A percentile compares a stretch with the other conserved stretches of the same genome.
These are phyloP conservation scores for Periconia sp. DNA, from an alignment of 2,329 filamentous ascomycete species.

Conservation along the genomic window DNA sequence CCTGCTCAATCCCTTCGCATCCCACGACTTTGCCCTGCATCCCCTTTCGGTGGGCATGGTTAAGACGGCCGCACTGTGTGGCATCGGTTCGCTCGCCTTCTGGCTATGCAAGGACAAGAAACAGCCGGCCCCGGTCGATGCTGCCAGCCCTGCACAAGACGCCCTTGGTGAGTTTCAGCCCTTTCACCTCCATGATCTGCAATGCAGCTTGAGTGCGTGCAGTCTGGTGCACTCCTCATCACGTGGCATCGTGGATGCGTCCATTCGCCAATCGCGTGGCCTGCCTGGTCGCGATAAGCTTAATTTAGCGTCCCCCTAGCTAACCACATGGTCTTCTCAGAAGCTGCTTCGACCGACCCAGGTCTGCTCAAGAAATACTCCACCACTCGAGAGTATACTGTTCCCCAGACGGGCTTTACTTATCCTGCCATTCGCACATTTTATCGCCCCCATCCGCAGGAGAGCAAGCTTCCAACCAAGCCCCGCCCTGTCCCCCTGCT, in stretches of 20 bases:
- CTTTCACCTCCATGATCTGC: neutral
- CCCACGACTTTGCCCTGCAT: constrained; percentile 16
- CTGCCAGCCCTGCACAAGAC: constrained; percentile 22
- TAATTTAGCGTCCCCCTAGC: neutral
- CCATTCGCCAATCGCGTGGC: neutral
- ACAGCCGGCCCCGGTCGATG: constrained; percentile 15
- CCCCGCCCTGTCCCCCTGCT: constrained; percentile 78
- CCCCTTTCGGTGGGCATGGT: constrained; percentile 42
- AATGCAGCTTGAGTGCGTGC: too few species aligned
- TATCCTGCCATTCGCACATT: constrained; percentile 83
- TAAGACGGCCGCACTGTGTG: constrained; percentile 40
- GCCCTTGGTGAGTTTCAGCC: constrained; percentile 26
- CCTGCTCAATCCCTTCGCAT: constrained; percentile 26
- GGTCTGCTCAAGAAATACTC: constrained; percentile 79
- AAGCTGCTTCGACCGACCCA: constrained; percentile 67
- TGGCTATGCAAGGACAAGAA: constrained; percentile 32
- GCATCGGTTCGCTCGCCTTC: constrained; percentile 32
- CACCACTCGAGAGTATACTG: constrained; percentile 70
- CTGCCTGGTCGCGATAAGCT: neutral
- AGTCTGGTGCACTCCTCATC: neutral
- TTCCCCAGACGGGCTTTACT: constrained; percentile 60
- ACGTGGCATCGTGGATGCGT: constrained; percentile 1
- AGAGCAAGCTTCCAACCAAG: constrained; percentile 73
- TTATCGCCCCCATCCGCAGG: constrained; percentile 78
- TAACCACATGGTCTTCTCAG: constrained; percentile 22